Conservation (phyloP, 768 basidiomycete species). For the Rhizopogon rudus region DNA sequence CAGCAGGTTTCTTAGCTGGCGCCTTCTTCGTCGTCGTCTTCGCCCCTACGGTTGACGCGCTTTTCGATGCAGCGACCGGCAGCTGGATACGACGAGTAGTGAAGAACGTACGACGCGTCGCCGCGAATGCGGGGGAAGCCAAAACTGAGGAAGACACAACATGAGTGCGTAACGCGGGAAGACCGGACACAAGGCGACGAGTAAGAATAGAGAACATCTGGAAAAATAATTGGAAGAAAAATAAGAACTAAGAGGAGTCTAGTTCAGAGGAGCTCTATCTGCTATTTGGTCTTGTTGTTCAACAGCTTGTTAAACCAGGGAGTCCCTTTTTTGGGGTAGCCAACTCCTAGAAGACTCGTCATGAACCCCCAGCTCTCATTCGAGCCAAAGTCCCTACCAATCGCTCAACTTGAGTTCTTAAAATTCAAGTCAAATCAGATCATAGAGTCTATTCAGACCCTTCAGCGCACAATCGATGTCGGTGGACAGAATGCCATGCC, state of each 20-base stretch:
- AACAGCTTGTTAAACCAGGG: background rate
- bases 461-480: constrained; percentile 60
- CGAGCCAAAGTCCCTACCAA: constrained; percentile 40
- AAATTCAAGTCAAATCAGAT: constrained; percentile 76
- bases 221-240: background rate
- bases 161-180: background rate
- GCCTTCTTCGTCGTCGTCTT: constrained; percentile 6
- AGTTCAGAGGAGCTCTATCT: background rate
- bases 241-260: background rate
- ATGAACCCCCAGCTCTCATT: constrained; percentile 15
- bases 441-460: constrained; percentile 64
- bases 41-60: background rate
- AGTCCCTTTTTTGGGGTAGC: background rate
- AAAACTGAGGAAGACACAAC: background rate
- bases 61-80: constrained; percentile 5
- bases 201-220: constrained; percentile 14
- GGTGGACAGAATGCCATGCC: constrained; percentile 59
- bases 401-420: constrained; percentile 71
- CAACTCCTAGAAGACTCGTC: background rate
- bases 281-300: constrained; percentile 4
- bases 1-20: background rate
- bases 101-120: constrained; percentile 22
- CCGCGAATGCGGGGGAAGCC: background rate
- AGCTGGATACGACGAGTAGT: constrained; percentile 14
- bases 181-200: background rate